Conservation (phyloP, 2,329 filamentous ascomycete genomes). For the Dendrostoma leiphaemia region DNA sequence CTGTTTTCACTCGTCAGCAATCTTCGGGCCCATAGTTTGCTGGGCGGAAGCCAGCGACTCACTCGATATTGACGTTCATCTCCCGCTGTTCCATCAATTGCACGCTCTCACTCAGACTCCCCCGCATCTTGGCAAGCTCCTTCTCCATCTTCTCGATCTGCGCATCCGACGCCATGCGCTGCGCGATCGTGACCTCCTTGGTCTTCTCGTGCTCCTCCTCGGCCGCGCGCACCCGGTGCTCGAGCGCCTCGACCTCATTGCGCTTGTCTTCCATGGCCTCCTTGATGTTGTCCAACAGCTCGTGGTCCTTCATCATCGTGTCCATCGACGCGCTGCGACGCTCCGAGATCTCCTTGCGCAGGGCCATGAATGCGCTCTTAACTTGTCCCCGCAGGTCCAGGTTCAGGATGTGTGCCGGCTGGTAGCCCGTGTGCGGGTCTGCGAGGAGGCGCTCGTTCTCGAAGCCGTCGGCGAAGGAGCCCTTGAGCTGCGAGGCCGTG, state of each 20-base stretch:
- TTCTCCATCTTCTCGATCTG: constrained; percentile 99
- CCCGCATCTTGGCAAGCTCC: constrained; percentile 89
- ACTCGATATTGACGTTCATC: constrained; percentile 97
- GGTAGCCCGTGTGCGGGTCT: constrained; percentile 82
- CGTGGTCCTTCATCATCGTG: constrained; percentile 90
- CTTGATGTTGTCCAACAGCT: constrained; percentile 89
- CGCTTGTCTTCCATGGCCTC: constrained; percentile 96
- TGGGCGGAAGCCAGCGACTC: constrained; percentile 35
- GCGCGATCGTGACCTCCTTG: constrained; percentile 80
- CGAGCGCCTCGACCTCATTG: constrained; percentile 86
- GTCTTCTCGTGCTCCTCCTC: constrained; percentile 94
- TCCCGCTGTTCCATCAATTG: constrained; percentile 92
- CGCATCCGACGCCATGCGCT: constrained; percentile 84
- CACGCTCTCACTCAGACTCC: constrained; percentile 78
- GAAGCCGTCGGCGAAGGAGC: constrained; percentile 35
- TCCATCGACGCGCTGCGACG: constrained; percentile 79
- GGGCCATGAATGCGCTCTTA: constrained; percentile 71
- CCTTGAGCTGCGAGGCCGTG: constrained; percentile 57
- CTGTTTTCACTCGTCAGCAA: constrained; percentile 39
- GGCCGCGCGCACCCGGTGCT: constrained; percentile 82
- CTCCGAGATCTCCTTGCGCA: constrained; percentile 92
- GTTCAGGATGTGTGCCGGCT: constrained; percentile 83
- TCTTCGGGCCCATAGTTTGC: background rate
- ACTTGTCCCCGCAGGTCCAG: constrained; percentile 81
- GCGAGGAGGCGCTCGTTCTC: constrained; percentile 76